phyloP scores from a whole-genome alignment of 2,329 filamentous ascomycete species.

The Ophiocordyceps camponoti-leonardi region DNA sequence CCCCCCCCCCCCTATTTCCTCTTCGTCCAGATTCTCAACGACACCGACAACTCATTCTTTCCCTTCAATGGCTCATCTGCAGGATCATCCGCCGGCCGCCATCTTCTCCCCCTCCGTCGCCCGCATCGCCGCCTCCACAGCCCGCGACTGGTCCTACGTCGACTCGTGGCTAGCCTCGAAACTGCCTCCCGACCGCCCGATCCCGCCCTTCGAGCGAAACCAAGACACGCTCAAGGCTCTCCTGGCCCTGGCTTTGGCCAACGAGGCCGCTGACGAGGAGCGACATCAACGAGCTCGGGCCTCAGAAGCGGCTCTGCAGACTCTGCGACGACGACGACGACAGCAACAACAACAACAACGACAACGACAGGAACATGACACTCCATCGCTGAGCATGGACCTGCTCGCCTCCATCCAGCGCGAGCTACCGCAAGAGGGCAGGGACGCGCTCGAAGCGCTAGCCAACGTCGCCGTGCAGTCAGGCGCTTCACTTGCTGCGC shows the following conservation, averaged over 20 bases:
- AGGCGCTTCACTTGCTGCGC: slow-evolving; percentile 28
- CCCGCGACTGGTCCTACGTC: slow-evolving; percentile 82
- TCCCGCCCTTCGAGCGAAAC: slow-evolving; percentile 73
- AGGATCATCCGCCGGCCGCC: slow-evolving; percentile 19
- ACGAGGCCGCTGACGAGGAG: slow-evolving; percentile 64
- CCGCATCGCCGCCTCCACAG: slow-evolving; percentile 61
- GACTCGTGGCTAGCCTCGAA: slow-evolving; percentile 66
- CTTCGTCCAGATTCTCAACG: too few species aligned
- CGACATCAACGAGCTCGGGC: slow-evolving; percentile 36
- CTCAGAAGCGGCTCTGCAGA: slow-evolving; percentile 38
- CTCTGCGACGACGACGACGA: slow-evolving; percentile 21
- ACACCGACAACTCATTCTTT: too few species aligned
- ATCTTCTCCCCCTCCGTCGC: slow-evolving; percentile 53
- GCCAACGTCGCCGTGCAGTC: slow-evolving; percentile 32
- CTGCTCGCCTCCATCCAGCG: slow-evolving; percentile 37
- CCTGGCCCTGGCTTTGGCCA: slow-evolving; percentile 54
- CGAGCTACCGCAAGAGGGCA: slow-evolving; percentile 36
- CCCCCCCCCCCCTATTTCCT: too few species aligned
- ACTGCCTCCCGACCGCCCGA: slow-evolving; percentile 40
- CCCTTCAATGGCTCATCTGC: not conserved
- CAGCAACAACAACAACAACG: slow-evolving; percentile 16
- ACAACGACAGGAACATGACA: too few species aligned
- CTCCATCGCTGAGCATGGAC: slow-evolving; percentile 10
- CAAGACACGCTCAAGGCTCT: slow-evolving; percentile 63
- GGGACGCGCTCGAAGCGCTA: slow-evolving; percentile 37